A percentile compares a stretch with the other conserved stretches of the same genome.
phyloP scores from a whole-genome alignment of 106 monocot genomes.

The Triglochin maritima region DNA sequence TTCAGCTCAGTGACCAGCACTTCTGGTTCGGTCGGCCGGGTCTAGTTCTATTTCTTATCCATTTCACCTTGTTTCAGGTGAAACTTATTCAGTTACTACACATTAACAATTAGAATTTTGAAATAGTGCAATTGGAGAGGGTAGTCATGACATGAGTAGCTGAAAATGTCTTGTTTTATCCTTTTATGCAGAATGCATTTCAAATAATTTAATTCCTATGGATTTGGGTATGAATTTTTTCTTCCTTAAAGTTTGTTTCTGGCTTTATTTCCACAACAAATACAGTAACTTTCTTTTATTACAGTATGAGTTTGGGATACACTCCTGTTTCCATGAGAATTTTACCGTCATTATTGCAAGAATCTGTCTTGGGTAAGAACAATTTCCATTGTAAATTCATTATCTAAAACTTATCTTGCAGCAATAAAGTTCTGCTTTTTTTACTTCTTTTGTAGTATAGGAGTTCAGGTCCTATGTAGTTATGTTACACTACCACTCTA shows the following conservation, averaged over 20 bases:
- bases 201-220: slow-evolving; percentile 38
- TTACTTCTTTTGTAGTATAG: slow-evolving; percentile 19
- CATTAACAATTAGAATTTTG: background rate
- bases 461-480: slow-evolving; percentile 49
- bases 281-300: slow-evolving; percentile 3
- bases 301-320: slow-evolving; percentile 75
- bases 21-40: slow-evolving; percentile 59
- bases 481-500: slow-evolving; percentile 73
- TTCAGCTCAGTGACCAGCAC: slow-evolving; percentile 50
- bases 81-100: background rate
- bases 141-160: slow-evolving; percentile 79
- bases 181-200: slow-evolving; percentile 32
- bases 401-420: background rate
- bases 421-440: too few species aligned
- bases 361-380: slow-evolving; percentile 55
- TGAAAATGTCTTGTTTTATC: background rate
- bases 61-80: slow-evolving; percentile 60
- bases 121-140: too few species aligned
- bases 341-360: slow-evolving; percentile 24
- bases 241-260: background rate
- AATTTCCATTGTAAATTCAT: background rate
- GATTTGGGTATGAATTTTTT: slow-evolving; percentile 25
- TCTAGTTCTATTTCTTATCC: slow-evolving; percentile 49
- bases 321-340: slow-evolving; percentile 67
- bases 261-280: too few species aligned